Percentiles rank a stretch among this genome's conserved stretches.
These are phyloP conservation scores for Aspergillus sclerotialis DNA, from an alignment of 2,329 filamentous ascomycete species.

Conservation along the genomic window DNA sequence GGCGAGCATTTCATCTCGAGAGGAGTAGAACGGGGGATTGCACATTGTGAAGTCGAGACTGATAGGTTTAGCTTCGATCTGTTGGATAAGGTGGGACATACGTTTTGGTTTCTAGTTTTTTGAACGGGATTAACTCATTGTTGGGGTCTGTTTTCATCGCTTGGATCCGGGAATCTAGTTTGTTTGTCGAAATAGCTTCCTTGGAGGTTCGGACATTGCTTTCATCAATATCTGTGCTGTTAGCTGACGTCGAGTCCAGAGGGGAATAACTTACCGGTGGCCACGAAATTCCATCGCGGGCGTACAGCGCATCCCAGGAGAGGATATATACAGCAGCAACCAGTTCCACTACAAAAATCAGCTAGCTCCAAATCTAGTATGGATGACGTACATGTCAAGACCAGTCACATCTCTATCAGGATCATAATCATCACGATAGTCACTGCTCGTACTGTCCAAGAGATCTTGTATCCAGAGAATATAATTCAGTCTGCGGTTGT, in stretches of 20 bases:
- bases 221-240: slow-evolving; percentile 61
- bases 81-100: slow-evolving; percentile 9
- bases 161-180: slow-evolving; percentile 56
- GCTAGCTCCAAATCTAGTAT: slow-evolving; percentile 2
- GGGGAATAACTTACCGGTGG: slow-evolving; percentile 45
- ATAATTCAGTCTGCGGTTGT: slow-evolving; percentile 66
- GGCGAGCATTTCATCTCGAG: slow-evolving; percentile 58
- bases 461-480: slow-evolving; percentile 81
- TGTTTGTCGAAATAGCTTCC: slow-evolving; percentile 61
- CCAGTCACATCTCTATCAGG: slow-evolving; percentile 55
- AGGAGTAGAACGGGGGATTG: slow-evolving; percentile 92
- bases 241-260: slow-evolving; percentile 15
- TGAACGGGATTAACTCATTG: slow-evolving; percentile 58
- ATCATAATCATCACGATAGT: slow-evolving; percentile 46
- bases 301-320: slow-evolving; percentile 67
- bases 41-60: slow-evolving; percentile 80
- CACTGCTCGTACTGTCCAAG: slow-evolving; percentile 59
- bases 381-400: slow-evolving; percentile 58
- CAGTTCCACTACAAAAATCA: slow-evolving; percentile 58
- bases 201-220: slow-evolving; percentile 60
- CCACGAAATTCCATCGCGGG: slow-evolving; percentile 64
- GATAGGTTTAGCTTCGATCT: too few species aligned
- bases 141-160: slow-evolving; percentile 50
- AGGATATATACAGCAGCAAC: slow-evolving; percentile 86
- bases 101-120: slow-evolving; percentile 26